A percentile compares a stretch with the other conserved stretches of the same genome.
These are phyloP conservation scores for Pyrenula aspistea DNA, from an alignment of 495 filamentous ascomycete species.

Conservation along the genomic window DNA sequence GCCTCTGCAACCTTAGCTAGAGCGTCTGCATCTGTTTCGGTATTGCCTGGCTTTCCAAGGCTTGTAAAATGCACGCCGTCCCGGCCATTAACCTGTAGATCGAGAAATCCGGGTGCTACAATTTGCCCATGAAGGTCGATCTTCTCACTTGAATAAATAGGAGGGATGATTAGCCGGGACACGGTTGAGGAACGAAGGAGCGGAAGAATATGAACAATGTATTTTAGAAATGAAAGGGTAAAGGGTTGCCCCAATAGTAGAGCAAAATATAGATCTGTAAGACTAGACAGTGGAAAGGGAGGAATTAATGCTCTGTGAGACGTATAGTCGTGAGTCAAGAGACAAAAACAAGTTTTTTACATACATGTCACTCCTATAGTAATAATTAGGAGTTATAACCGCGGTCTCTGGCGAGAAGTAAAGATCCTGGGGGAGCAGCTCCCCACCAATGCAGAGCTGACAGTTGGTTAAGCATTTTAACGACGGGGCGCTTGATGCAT, in stretches of 20 bases:
- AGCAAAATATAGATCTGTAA: too few species aligned
- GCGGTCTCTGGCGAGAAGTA: background rate
- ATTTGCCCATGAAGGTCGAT: constrained; percentile 55
- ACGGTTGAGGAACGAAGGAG: too few species aligned
- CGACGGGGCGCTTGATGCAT: background rate
- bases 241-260: too few species aligned
- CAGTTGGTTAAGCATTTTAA: background rate
- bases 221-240: too few species aligned
- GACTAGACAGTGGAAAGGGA: too few species aligned
- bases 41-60: constrained; percentile 26
- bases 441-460: background rate
- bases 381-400: background rate
- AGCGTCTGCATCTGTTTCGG: constrained; percentile 43
- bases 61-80: constrained; percentile 65
- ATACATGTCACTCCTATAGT: background rate
- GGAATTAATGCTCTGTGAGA: too few species aligned
- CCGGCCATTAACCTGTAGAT: constrained; percentile 63
- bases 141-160: background rate
- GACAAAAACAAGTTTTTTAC: too few species aligned
- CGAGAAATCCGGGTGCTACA: constrained; percentile 56
- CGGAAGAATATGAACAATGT: too few species aligned
- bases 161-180: too few species aligned
- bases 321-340: too few species aligned
- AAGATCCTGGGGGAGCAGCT: background rate
- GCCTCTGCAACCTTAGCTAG: constrained; percentile 37